These are phyloP conservation scores for Dillenia suffruticosa DNA, from an alignment of 164 flowering plant species.

Conservation along the genomic window DNA sequence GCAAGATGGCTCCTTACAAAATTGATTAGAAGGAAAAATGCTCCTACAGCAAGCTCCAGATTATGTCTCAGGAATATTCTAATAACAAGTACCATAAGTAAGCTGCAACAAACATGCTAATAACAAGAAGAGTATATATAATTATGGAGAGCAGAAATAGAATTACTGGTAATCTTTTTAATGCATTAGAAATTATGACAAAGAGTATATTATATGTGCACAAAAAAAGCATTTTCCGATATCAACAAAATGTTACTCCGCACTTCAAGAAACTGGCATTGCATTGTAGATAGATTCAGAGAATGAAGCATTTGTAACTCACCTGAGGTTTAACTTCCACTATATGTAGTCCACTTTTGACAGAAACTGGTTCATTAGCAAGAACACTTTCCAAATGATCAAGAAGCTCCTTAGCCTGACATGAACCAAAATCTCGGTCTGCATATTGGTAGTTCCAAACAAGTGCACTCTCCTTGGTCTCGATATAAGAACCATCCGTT, in stretches of 20 bases:
- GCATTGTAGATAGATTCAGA: not conserved
- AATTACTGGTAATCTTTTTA: not conserved
- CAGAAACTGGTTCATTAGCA: slow-evolving; percentile 43
- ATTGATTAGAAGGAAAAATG: too few relatives aligned
- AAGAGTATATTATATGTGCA: not conserved
- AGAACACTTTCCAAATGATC: slow-evolving; percentile 52
- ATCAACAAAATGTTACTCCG: not conserved
- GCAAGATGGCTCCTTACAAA: too few relatives aligned
- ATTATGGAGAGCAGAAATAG: not conserved
- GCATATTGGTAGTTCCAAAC: slow-evolving; percentile 48
- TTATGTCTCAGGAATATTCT: too few relatives aligned
- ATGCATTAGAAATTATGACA: not conserved
- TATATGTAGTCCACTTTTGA: slow-evolving; percentile 41
- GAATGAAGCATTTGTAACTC: slow-evolving; percentile 9
- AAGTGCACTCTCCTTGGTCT: slow-evolving; percentile 38
- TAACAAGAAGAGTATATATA: too few relatives aligned
- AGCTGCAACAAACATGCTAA: too few relatives aligned
- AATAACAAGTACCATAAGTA: too few relatives aligned
- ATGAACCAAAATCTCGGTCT: slow-evolving; percentile 48
- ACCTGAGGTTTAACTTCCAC: slow-evolving; percentile 57
- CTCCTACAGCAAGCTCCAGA: too few relatives aligned
- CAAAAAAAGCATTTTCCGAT: not conserved
- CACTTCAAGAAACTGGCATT: not conserved
- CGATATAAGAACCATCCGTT: slow-evolving; percentile 45
- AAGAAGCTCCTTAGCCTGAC: slow-evolving; percentile 51